A percentile compares a stretch with the other conserved stretches of the same genome.
These are phyloP conservation scores for Plasmodium gonderi DNA, from an alignment of 169 alveolate genomes.

Conservation along the genomic window DNA sequence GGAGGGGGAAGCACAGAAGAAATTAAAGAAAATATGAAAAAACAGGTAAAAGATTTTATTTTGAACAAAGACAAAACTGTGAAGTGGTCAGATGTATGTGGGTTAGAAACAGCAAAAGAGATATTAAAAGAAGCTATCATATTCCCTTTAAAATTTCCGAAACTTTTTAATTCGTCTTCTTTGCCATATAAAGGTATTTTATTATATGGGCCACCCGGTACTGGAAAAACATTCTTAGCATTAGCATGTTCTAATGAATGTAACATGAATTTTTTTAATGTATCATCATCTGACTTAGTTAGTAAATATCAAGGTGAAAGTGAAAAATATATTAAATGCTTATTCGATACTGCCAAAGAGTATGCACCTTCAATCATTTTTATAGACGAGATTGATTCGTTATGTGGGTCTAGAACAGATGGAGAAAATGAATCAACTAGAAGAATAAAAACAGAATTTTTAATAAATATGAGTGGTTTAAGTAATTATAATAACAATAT, in stretches of 20 bases:
- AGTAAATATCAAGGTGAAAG: constrained; percentile 99
- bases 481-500: constrained; percentile 72
- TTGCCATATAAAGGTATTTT: constrained; percentile 75
- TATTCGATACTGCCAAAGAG: constrained; percentile 97
- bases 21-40: constrained; percentile 73
- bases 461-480: constrained; percentile 98
- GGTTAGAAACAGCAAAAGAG: constrained; percentile 94
- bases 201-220: constrained; percentile 95
- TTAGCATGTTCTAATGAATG: constrained; percentile 99
- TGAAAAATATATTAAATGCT: constrained; percentile 94
- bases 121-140: constrained; percentile 96
- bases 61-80: constrained; percentile 86
- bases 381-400: constrained; percentile 98
- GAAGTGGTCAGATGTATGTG: constrained; percentile 97
- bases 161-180: constrained; percentile 90
- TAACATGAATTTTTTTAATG: constrained; percentile 93
- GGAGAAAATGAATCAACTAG: constrained; percentile 98
- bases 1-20: constrained; percentile 57
- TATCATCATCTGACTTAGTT: constrained; percentile 97
- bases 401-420: constrained; percentile 95
- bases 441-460: constrained; percentile 99
- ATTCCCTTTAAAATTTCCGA: constrained; percentile 95
- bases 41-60: constrained; percentile 53
- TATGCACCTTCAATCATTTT: constrained; percentile 97
- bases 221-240: constrained; percentile 99